phyloP scores from a whole-genome alignment of 2,329 filamentous ascomycete genomes.

The Aspergillus niger region DNA sequence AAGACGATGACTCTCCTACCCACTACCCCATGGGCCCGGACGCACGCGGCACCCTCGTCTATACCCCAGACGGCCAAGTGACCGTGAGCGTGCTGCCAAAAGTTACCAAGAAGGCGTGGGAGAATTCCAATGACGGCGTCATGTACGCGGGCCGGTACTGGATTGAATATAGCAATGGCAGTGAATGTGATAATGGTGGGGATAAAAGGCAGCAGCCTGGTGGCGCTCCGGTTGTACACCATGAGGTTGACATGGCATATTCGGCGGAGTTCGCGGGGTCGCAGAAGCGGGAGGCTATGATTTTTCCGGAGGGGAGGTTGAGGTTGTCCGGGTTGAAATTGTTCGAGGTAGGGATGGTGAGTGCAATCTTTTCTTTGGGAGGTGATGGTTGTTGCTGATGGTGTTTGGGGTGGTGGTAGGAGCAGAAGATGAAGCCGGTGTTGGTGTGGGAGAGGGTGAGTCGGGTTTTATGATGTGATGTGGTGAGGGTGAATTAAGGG shows the following conservation, averaged over 20 bases:
- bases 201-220: not conserved
- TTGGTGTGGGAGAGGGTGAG: constrained; percentile 5
- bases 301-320: not conserved
- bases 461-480: not conserved
- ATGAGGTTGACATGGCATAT: constrained; percentile 4
- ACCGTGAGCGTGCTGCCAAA: not conserved
- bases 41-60: not conserved
- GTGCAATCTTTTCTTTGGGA: not conserved
- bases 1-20: not conserved
- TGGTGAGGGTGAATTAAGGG: not conserved
- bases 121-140: not conserved
- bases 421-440: constrained; percentile 1
- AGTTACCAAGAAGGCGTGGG: not conserved
- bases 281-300: not conserved
- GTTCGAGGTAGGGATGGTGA: not conserved
- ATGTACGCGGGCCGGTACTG: constrained; percentile 3
- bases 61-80: not conserved
- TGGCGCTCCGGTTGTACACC: not conserved
- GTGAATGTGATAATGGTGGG: not conserved
- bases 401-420: not conserved
- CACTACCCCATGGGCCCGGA: not conserved
- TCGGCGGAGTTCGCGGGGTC: not conserved
- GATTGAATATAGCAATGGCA: not conserved
- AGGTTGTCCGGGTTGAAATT: not conserved
- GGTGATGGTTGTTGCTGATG: not conserved